Evolutionary conservation across 192 early-diverging fungal genomes (phyloP).

Genomic region (Dissophora ornata): DNA sequence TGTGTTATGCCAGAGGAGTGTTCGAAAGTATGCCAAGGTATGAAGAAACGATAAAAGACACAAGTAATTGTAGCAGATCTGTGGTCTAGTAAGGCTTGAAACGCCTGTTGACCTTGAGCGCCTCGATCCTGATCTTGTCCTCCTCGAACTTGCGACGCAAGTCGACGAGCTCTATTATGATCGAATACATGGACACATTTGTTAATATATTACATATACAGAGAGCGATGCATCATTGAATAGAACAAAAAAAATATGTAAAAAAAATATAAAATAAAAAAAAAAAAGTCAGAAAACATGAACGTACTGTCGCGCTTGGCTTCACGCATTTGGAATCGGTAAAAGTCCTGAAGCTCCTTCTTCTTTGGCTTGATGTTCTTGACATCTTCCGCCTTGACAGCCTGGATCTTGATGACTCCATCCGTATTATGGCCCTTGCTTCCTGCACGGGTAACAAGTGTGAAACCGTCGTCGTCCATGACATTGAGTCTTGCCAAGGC

Average conservation of each 20-base stretch:
- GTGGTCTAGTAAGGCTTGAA: constrained; percentile 87
- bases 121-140: constrained; percentile 86
- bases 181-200: no score
- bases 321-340: constrained; percentile 96
- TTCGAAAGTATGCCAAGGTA: no score
- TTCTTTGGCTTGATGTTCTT: constrained; percentile 77
- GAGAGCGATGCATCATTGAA: no score
- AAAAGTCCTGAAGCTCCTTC: constrained; percentile 89
- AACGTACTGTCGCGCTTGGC: constrained; percentile 84
- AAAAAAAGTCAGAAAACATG: neutral
- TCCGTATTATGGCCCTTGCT: constrained; percentile 75
- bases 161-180: constrained; percentile 89
- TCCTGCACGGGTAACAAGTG: constrained; percentile 80
- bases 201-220: no score
- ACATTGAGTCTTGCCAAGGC: constrained; percentile 75
- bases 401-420: constrained; percentile 71
- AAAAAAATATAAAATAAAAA: neutral
- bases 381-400: constrained; percentile 66
- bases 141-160: constrained; percentile 93
- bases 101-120: constrained; percentile 79
- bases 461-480: constrained; percentile 95
- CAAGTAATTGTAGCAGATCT: no score
- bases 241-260: no score
- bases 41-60: neutral
- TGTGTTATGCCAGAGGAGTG: no score